A percentile compares a stretch with the other conserved stretches of the same genome.
These are phyloP conservation scores for Thinopyrum obtusiflorum DNA, from an alignment of 202 grass and related monocot genomes.

Conservation along the genomic window DNA sequence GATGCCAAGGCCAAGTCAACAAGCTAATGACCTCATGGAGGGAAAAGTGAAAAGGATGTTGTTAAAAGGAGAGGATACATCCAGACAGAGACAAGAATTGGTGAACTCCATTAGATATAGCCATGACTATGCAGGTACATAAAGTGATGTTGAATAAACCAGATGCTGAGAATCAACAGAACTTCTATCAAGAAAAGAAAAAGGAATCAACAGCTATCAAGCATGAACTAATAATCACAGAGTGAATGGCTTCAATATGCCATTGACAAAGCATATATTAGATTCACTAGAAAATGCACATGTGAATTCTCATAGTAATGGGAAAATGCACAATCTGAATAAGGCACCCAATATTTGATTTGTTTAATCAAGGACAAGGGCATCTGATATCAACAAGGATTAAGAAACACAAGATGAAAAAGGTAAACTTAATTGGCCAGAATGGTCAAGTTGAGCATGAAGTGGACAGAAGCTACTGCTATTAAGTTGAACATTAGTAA, in stretches of 20 bases:
- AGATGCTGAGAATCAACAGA: not conserved
- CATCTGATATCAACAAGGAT: not conserved
- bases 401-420: not conserved
- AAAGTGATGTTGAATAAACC: not conserved
- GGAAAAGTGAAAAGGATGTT: slow-evolving; percentile 38
- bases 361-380: not conserved
- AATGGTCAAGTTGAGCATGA: slow-evolving; percentile 2
- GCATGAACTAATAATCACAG: not conserved
- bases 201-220: slow-evolving; percentile 6
- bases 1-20: slow-evolving; percentile 11
- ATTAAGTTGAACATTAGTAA: slow-evolving; percentile 20
- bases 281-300: not conserved
- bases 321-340: not conserved
- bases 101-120: slow-evolving; percentile 11
- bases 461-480: not conserved
- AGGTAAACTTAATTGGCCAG: not conserved
- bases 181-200: not conserved
- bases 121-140: not conserved
- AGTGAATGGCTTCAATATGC: not conserved
- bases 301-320: not conserved
- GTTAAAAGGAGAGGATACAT: slow-evolving; percentile 15
- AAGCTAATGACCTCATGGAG: slow-evolving; percentile 8
- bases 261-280: not conserved
- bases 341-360: not conserved
- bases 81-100: not conserved